A percentile compares a stretch with the other conserved stretches of the same genome.
phyloP scores from a whole-genome alignment of 768 basidiomycete genomes.

The Mycena sanguinolenta region DNA sequence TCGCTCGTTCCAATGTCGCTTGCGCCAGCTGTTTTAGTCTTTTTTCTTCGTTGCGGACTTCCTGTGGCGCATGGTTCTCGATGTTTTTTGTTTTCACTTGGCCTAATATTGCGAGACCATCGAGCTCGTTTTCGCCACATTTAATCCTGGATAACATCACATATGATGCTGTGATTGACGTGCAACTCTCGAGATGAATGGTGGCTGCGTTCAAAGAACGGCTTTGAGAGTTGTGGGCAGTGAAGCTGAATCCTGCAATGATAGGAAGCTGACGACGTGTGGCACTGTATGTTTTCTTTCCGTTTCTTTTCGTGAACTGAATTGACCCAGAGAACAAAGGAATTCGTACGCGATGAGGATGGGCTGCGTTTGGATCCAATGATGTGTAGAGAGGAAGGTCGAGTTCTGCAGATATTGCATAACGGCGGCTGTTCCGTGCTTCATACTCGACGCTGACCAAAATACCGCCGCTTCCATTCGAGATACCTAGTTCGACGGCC shows the following conservation, averaged over 20 bases:
- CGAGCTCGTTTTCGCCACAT: conserved; percentile 17
- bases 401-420: conserved; percentile 30
- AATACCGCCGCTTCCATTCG: conserved; percentile 34
- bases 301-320: neutral
- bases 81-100: neutral
- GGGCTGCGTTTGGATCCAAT: neutral
- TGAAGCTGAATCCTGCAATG: conserved; percentile 33
- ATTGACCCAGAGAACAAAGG: neutral
- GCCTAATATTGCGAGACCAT: neutral
- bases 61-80: neutral
- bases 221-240: conserved; percentile 33
- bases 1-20: neutral
- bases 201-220: conserved; percentile 28
- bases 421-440: conserved; percentile 18
- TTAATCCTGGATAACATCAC: conserved; percentile 36
- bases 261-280: conserved; percentile 29
- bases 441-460: conserved; percentile 26
- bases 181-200: conserved; percentile 31
- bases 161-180: conserved; percentile 27
- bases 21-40: neutral
- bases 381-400: conserved; percentile 29
- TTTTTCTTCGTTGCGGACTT: neutral
- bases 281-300: conserved; percentile 2
- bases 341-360: conserved; percentile 22
- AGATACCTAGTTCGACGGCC: conserved; percentile 35